Percentiles rank a stretch among this genome's conserved stretches.
Conservation (phyloP, 2,329 filamentous ascomycete species). For the Fusarium gaditjirri region DNA sequence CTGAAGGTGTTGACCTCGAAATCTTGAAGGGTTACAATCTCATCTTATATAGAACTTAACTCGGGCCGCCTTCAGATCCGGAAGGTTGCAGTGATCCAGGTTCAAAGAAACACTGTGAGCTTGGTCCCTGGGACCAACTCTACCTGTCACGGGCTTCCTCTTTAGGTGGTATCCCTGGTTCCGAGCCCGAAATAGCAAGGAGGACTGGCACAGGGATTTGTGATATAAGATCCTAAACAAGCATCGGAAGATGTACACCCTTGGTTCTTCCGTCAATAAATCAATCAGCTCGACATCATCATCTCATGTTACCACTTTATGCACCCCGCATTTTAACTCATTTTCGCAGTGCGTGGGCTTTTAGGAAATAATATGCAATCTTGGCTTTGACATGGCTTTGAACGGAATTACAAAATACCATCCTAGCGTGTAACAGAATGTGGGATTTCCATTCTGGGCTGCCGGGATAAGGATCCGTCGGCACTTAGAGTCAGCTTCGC, state of each 20-base stretch:
- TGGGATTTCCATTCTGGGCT: background rate
- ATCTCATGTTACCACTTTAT: no score
- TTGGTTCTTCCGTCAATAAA: fast-evolving
- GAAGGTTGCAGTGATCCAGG: background rate
- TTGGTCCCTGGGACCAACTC: background rate
- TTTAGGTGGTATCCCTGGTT: fast-evolving
- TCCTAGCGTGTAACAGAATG: background rate
- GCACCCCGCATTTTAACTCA: background rate
- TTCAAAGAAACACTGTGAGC: fast-evolving
- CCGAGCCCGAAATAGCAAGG: fast-evolving
- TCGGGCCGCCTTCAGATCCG: fast-evolving
- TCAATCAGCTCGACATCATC: background rate
- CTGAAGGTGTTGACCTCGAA: background rate
- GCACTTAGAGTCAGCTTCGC: background rate
- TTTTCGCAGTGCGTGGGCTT: background rate
- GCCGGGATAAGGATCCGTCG: fast-evolving
- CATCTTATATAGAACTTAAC: background rate
- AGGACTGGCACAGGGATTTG: fast-evolving
- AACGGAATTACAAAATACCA: background rate
- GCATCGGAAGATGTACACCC: background rate
- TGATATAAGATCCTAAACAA: background rate
- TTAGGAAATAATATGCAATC: fast-evolving
- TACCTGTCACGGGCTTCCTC: background rate
- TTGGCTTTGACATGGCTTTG: background rate
- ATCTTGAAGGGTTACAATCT: fast-evolving